Conservation (phyloP, 768 basidiomycete genomes). For the Trichaptum fuscoviolaceum region DNA sequence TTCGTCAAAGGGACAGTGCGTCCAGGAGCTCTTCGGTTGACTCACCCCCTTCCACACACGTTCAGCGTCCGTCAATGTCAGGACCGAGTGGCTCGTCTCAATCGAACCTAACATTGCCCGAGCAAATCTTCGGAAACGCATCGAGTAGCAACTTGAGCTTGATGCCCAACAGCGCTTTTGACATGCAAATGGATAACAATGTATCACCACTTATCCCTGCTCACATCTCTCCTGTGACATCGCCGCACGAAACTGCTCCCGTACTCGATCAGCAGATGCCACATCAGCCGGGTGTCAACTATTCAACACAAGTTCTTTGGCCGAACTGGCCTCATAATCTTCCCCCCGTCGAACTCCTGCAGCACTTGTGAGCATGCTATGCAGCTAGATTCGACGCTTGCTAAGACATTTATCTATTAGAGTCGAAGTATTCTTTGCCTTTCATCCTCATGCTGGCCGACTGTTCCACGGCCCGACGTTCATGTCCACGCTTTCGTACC, state of each 20-base stretch:
- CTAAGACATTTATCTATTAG: slow-evolving; percentile 28
- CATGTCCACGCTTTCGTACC: slow-evolving; percentile 54
- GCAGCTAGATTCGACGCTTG: background rate
- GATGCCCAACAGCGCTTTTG: background rate
- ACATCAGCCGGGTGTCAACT: slow-evolving; percentile 8
- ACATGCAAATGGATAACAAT: background rate
- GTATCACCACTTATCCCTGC: slow-evolving; percentile 1
- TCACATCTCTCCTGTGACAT: slow-evolving; percentile 1
- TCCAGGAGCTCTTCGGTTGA: slow-evolving; percentile 6
- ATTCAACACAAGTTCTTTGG: slow-evolving; percentile 19
- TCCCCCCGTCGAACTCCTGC: slow-evolving; percentile 55
- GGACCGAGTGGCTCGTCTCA: slow-evolving; percentile 8
- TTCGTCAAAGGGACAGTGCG: slow-evolving; percentile 48
- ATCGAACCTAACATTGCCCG: background rate
- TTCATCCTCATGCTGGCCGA: slow-evolving; percentile 67
- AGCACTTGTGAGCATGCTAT: slow-evolving; percentile 50
- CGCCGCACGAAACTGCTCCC: background rate
- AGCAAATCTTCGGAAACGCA: background rate
- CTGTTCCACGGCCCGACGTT: slow-evolving; percentile 67
- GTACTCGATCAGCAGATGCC: slow-evolving; percentile 9
- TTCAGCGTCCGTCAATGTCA: slow-evolving; percentile 2
- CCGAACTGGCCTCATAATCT: slow-evolving; percentile 54
- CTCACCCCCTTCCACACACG: slow-evolving; percentile 5
- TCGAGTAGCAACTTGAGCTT: background rate
- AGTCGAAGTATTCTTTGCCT: slow-evolving; percentile 75